Conservation (phyloP, 495 filamentous ascomycete species). For the Bathelium albidoporum region DNA sequence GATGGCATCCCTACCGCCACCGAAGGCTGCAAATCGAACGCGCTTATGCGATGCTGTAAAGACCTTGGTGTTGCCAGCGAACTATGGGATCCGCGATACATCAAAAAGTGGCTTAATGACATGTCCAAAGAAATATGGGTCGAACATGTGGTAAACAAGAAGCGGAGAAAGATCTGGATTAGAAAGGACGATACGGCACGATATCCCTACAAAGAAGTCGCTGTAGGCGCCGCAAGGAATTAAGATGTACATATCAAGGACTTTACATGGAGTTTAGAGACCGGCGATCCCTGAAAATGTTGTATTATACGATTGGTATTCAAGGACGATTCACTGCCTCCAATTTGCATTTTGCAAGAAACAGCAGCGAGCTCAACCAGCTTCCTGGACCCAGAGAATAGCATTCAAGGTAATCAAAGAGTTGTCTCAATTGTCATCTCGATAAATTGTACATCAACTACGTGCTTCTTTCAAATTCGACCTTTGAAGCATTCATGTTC, state of each 20-base stretch:
- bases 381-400: not conserved
- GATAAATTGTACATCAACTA: too few species aligned
- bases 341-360: too few species aligned
- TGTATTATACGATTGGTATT: too few species aligned
- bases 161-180: constrained; percentile 75
- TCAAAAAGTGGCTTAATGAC: constrained; percentile 56
- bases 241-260: too few species aligned
- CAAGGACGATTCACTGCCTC: too few species aligned
- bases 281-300: too few species aligned
- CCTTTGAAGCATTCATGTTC: too few species aligned
- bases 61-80: constrained; percentile 92
- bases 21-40: constrained; percentile 95
- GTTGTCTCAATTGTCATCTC: not conserved
- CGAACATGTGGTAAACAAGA: constrained; percentile 75
- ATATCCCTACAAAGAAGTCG: constrained; percentile 69
- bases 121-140: constrained; percentile 69
- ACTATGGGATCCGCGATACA: constrained; percentile 92
- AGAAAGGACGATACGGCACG: constrained; percentile 71
- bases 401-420: not conserved
- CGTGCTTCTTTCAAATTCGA: too few species aligned
- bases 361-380: too few species aligned
- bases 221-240: too few species aligned
- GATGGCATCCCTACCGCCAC: constrained; percentile 94
- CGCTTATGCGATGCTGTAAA: constrained; percentile 93
- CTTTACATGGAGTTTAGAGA: not conserved